Percentiles rank a stretch among this genome's conserved stretches.
These are phyloP conservation scores for Brachypodium distachyon DNA, from an alignment of 202 grass and related monocot genomes.

Conservation along the genomic window DNA sequence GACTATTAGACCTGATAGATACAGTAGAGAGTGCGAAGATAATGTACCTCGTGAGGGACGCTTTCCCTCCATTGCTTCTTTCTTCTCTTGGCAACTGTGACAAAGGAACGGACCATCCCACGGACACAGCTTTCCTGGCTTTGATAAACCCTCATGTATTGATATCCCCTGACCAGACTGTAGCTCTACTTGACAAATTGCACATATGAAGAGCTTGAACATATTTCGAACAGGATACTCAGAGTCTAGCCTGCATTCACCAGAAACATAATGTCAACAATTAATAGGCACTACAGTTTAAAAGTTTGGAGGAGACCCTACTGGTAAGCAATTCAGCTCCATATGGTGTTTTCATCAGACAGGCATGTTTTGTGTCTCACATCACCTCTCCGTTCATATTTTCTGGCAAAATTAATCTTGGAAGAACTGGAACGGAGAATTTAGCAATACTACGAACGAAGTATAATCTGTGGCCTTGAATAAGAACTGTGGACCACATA, in stretches of 20 bases:
- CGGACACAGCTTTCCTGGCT: constrained; percentile 36
- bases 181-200: constrained; percentile 84
- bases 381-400: not conserved
- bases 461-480: not conserved
- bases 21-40: not conserved
- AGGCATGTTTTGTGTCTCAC: not conserved
- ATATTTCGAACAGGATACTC: constrained; percentile 80
- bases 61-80: constrained; percentile 96
- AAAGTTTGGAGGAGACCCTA: not conserved
- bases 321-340: not conserved
- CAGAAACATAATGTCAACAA: constrained; percentile 1
- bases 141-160: constrained; percentile 48
- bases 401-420: not conserved
- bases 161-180: constrained; percentile 78
- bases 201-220: constrained; percentile 95
- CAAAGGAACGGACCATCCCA: constrained; percentile 99
- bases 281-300: not conserved
- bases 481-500: not conserved
- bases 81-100: constrained; percentile 74
- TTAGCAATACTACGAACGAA: not conserved
- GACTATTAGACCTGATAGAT: not conserved
- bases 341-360: not conserved
- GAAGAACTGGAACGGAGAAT: too few species aligned
- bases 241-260: constrained; percentile 61
- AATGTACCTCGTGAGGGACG: constrained; percentile 45